A percentile compares a stretch with the other conserved stretches of the same genome.
Evolutionary conservation across 2,329 filamentous ascomycete genomes (phyloP).

Genomic region (Chalara sp.): DNA sequence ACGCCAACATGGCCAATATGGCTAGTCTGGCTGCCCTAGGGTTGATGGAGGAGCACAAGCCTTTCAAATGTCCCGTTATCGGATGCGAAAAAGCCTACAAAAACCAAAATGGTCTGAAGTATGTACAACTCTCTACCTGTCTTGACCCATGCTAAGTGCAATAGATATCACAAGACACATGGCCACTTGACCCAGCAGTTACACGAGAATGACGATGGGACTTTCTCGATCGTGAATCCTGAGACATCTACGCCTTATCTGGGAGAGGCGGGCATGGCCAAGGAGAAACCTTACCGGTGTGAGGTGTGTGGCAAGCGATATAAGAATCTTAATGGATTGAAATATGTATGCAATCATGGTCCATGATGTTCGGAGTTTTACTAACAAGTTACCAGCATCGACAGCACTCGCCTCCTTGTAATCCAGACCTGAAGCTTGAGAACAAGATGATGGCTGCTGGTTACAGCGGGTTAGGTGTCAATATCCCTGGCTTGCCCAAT

Average conservation of each 20-base stretch:
- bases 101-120: slow-evolving; percentile 98
- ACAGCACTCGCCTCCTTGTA: slow-evolving; percentile 81
- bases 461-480: slow-evolving; percentile 23
- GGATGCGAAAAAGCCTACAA: slow-evolving; percentile 99
- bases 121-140: slow-evolving; percentile 31
- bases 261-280: slow-evolving; percentile 98
- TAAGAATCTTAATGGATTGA: slow-evolving; percentile 97
- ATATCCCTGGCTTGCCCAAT: slow-evolving; percentile 41
- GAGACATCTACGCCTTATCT: slow-evolving; percentile 92
- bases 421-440: slow-evolving; percentile 64
- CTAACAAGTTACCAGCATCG: slow-evolving; percentile 51
- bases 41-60: slow-evolving; percentile 82
- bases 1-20: neutral
- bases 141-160: slow-evolving; percentile 12
- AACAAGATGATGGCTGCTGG: slow-evolving; percentile 26
- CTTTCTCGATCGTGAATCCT: slow-evolving; percentile 96
- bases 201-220: slow-evolving; percentile 93
- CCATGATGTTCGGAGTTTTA: slow-evolving; percentile 1
- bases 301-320: slow-evolving; percentile 97
- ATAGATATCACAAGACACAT: slow-evolving; percentile 67
- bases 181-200: slow-evolving; percentile 95
- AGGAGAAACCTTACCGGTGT: slow-evolving; percentile 97
- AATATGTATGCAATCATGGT: slow-evolving; percentile 60
- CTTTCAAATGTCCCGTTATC: slow-evolving; percentile 95
- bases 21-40: slow-evolving; percentile 10